Evolutionary conservation across 1,284 basidiomycete genomes (phyloP), one percentile per base, ranked within the genome.

Genomic region (Porodaedalea pini): DNA sequence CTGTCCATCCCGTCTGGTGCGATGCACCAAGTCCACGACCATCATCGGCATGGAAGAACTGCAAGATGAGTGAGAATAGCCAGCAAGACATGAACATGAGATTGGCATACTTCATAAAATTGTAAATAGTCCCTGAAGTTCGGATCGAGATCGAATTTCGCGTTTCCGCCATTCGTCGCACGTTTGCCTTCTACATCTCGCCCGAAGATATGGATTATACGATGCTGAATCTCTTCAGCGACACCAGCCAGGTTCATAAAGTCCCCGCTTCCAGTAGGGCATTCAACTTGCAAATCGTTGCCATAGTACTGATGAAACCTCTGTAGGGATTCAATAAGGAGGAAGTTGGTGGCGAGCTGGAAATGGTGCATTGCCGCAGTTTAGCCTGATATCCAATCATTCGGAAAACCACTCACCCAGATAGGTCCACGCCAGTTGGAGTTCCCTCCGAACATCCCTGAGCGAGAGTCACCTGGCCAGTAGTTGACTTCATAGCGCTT

Each of bases 401-500:
- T n/a, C 11, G 31, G 7, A 23, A 56, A 54, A 44, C 44, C 13
- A 44, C 17, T 63, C 79, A 74, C 66, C 88, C 89, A 90, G 59
- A 90, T 89, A 4, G 88, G 88, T 13, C 88, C 88, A 69, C 95
- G 81, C 95, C 95, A 97, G 71, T 99, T 98, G 19, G 92, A 94
- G 72, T 98, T 98, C 31, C 95, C 95, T 56, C 97, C 96, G 71
- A 98, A 98, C 96, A 99, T 99, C 58, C 94, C 94, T 32, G 92
- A 94, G 68, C 84, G 85, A 1, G 94, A 97, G 70, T 99, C 96
- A 15, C 95, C 97, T 0, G 96, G 94, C 97, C 96, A 99, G 74
- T 98, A 99, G 43, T 85, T 84, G 40, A 98, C 93, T 67, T 93
- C 90, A 69, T 97, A 93, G 50, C 88, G 81, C 64, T 98, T 83